Evolutionary conservation across 345 rosid species (phyloP), one percentile per base, ranked within the genome.

Genomic region (Sisymbrium irio): DNA sequence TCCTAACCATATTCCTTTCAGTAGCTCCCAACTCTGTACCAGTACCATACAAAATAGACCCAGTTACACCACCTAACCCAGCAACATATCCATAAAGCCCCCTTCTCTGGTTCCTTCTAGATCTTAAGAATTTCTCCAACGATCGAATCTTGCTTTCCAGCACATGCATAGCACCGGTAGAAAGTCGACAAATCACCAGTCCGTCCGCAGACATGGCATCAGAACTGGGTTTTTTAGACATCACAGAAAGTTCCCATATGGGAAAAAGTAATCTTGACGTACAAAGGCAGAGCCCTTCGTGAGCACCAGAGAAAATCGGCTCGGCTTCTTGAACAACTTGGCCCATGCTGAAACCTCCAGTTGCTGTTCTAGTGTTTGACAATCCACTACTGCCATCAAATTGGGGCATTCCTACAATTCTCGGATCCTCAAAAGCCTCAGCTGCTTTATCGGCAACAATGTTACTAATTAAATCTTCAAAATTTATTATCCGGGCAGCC

Each of bases 321-420:
- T 90, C 98, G 6, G 97, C 92, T 80, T 92, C 98, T 82, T 92
- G 96, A 78, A 95, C 97, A 82, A 95, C 97, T 82, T 95, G 98
- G 45, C 98, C 99, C 99, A 92, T 90, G 85, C 97, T 90, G 74
- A 95, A 95, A 72, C 98, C 99, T 71, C 96, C 97, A 30, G 89
- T 83, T 51, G 96, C 78, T 42, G 97, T 76, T 83, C 98, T 87
- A 71, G 97, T 81, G 76, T 81, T 88, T 77, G 98, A 79, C 60
- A 95, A 73, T 62, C 89, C 91, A 78, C 81, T 85, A 67, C 79
- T 84, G 67, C 97, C 97, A 82, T 87, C 96, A 84, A 95, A 88
- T 78, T 89, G 96, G 36, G 99, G 99, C 87, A 88, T 77, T 70
- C 99, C 98, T 79, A 95, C 98, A 77, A 90, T 65, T 80, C 97